phyloP scores from a whole-genome alignment of 2,329 filamentous ascomycete species.

The Cytospora piceae region DNA sequence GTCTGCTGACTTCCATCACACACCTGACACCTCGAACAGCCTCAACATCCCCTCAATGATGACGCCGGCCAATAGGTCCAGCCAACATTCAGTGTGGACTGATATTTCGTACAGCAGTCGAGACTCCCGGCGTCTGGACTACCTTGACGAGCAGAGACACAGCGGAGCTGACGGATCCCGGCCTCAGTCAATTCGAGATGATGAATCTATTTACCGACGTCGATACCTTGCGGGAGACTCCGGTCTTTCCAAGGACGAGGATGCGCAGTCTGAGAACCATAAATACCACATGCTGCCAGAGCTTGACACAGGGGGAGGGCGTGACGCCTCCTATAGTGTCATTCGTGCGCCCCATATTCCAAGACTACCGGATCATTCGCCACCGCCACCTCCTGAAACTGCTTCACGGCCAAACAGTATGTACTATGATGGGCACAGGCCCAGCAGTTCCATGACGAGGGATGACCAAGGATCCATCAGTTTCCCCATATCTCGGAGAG shows the following conservation, averaged over 20 bases:
- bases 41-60: constrained; percentile 52
- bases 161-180: constrained; percentile 45
- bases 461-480: constrained; percentile 49
- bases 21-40: constrained; percentile 47
- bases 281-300: constrained; percentile 50
- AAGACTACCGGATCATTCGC: constrained; percentile 52
- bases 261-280: constrained; percentile 20
- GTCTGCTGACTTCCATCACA: constrained; percentile 37
- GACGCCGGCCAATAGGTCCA: constrained; percentile 51
- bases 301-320: constrained; percentile 55
- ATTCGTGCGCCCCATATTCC: constrained; percentile 34
- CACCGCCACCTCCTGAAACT: constrained; percentile 52
- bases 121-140: constrained; percentile 29
- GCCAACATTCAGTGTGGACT: constrained; percentile 63
- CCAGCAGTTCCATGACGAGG: constrained; percentile 45
- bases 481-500: constrained; percentile 48
- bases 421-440: constrained; percentile 48
- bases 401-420: constrained; percentile 41
- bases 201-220: constrained; percentile 23
- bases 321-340: constrained; percentile 47
- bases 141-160: constrained; percentile 39
- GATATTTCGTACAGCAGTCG: constrained; percentile 50
- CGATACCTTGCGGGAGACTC: constrained; percentile 23
- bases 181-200: constrained; percentile 28
- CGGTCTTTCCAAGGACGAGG: constrained; percentile 9